These are phyloP conservation scores for Alternaria solani DNA, from an alignment of 2,329 filamentous ascomycete genomes.

Conservation along the genomic window DNA sequence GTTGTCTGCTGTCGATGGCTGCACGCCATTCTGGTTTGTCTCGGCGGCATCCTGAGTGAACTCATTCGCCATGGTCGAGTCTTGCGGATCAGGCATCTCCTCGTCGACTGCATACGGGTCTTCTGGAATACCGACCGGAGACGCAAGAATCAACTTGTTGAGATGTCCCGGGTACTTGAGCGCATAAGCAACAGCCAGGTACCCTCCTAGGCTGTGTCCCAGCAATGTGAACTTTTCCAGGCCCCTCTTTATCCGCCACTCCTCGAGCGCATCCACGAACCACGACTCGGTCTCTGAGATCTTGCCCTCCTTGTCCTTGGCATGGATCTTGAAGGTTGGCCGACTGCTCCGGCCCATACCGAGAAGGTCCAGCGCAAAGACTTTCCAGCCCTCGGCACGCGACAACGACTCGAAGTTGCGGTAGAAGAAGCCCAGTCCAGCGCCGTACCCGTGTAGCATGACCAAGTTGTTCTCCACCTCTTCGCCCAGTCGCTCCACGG, in stretches of 20 bases:
- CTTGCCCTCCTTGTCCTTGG: constrained; percentile 80
- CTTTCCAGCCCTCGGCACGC: constrained; percentile 79
- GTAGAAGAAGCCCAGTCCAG: constrained; percentile 96
- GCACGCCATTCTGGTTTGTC: constrained; percentile 73
- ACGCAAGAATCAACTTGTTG: constrained; percentile 95
- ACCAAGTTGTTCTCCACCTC: constrained; percentile 84
- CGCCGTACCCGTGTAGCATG: constrained; percentile 96
- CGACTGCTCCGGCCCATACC: constrained; percentile 92
- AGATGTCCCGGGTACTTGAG: constrained; percentile 94
- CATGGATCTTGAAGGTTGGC: constrained; percentile 82
- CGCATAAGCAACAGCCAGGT: constrained; percentile 93
- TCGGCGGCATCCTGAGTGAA: constrained; percentile 76
- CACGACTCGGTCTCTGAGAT: constrained; percentile 90
- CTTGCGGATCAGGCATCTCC: constrained; percentile 76
- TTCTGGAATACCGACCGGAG: constrained; percentile 92
- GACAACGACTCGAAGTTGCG: constrained; percentile 94
- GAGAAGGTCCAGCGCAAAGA: constrained; percentile 93
- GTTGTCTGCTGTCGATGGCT: constrained; percentile 65
- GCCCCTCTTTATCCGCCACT: constrained; percentile 88
- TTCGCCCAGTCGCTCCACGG: constrained; percentile 83
- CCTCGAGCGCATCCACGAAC: constrained; percentile 95
- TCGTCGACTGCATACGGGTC: constrained; percentile 88
- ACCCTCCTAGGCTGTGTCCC: constrained; percentile 92
- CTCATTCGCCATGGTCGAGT: constrained; percentile 78
- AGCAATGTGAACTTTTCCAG: constrained; percentile 93